Base-by-base conservation (phyloP, 805 yeast genomes). In the Nakazawaea molendinolei region DNA sequence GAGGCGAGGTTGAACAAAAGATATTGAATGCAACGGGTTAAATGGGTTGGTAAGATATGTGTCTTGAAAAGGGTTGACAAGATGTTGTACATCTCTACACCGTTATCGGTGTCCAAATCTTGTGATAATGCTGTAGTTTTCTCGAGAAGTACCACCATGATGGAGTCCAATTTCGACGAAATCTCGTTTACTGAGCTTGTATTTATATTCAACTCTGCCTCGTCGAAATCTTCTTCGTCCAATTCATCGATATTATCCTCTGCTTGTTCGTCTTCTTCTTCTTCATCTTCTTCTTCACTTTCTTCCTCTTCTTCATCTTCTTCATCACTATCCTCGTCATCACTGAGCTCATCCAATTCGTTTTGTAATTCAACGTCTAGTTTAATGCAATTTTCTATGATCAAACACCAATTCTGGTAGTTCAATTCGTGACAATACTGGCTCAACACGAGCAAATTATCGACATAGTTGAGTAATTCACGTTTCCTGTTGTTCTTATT, bases 311-410 rank as follows among this genome's bases (percentile, higher is more conserved):
- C 59, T 8, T 54, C 63, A 1, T 50, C 60, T 2, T 58, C 67
- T 7, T 62, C 74, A 8, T 52, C 60, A 8, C 69, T 76, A 6
- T 72, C 79, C 9, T 74, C 71, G 38, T 75, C 82, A 45, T 84
- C 92, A 52, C 84, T 95, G 38, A 81, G 61, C 45, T 85, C 95
- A 48, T 87, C 95, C 40, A 86, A 60, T 48, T 83, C 92, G 51
- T 85, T 86, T 50, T 86, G 95, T 39, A 89, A 65, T 56, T 87
- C 97, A 5, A 89, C 96, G 58, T 90, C 98, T 31, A 92, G 65
- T 45, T 85, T 83, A 41, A 92, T 86, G 38, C 84, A 71, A 43
- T 78, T 74, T 55, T 90, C 95, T 26, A 87, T 63, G 12, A 89
- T 67, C 40, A 85, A 57, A 16, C 82, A 79, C 96, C 97, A 89